A percentile compares a stretch with the other conserved stretches of the same genome.
Conservation (phyloP, 495 filamentous ascomycete species). For the Clohesyomyces aquaticus region DNA sequence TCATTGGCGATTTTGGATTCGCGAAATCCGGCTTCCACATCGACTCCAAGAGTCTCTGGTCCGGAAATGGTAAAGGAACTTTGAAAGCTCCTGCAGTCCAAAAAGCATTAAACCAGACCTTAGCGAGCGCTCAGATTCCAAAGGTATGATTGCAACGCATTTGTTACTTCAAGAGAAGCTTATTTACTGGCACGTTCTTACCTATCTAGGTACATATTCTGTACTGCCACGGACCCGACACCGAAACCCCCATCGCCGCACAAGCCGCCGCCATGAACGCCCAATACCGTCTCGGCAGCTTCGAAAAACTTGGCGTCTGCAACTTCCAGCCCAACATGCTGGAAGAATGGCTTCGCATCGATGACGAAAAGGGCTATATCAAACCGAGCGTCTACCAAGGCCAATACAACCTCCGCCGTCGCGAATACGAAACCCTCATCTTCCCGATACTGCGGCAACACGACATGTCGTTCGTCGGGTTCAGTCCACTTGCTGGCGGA, state of each 20-base stretch:
- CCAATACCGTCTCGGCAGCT: neutral
- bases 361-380: constrained; percentile 39
- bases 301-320: constrained; percentile 46
- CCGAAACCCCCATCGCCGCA: constrained; percentile 10
- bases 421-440: constrained; percentile 36
- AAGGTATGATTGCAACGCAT: neutral
- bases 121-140: neutral
- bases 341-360: constrained; percentile 46
- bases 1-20: constrained; percentile 4
- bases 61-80: constrained; percentile 12
- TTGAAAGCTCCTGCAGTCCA: constrained; percentile 1
- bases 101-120: neutral
- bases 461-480: constrained; percentile 11
- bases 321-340: constrained; percentile 48
- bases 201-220: constrained; percentile 9
- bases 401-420: constrained; percentile 50
- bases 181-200: neutral
- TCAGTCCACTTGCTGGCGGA: constrained; percentile 20
- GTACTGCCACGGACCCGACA: constrained; percentile 22
- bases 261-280: constrained; percentile 17
- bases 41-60: constrained; percentile 14
- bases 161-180: neutral
- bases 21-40: constrained; percentile 10
- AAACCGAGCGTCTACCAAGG: constrained; percentile 43
- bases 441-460: constrained; percentile 25